Evolutionary conservation across 352 stramenopile genomes (phyloP).

Genomic region (Phytophthora lateralis): DNA sequence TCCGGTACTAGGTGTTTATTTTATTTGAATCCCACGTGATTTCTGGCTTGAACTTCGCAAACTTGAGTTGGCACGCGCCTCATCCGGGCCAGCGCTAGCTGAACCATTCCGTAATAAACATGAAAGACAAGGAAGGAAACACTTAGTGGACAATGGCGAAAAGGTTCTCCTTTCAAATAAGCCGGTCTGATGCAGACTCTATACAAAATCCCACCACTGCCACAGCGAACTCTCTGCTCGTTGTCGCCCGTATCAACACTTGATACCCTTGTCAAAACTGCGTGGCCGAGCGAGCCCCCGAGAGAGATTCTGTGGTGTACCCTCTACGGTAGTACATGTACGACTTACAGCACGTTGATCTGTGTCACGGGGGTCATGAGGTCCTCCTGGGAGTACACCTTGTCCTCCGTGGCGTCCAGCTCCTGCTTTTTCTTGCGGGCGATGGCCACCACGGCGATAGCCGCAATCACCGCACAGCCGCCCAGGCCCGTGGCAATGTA

Average conservation of each 20-base stretch:
- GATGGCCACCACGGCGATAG: conserved; percentile 42
- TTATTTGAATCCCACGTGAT: conserved; percentile 29
- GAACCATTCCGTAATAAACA: conserved; percentile 9
- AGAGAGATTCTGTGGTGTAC: conserved; percentile 16
- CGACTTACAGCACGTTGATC: conserved; percentile 48
- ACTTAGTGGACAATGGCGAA: conserved; percentile 2
- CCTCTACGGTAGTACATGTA: conserved; percentile 17
- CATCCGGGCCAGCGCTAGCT: conserved; percentile 1
- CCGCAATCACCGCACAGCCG: conserved; percentile 31
- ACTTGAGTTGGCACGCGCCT: conserved; percentile 7
- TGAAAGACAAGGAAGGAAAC: not conserved
- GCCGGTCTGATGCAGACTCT: conserved; percentile 21
- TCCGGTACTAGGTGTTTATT: conserved; percentile 30
- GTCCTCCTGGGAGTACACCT: conserved; percentile 36
- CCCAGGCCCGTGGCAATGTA: conserved; percentile 25
- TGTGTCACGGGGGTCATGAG: conserved; percentile 50
- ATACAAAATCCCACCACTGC: conserved; percentile 27
- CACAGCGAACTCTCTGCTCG: conserved; percentile 7
- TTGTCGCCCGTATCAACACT: conserved; percentile 31
- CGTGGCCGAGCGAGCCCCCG: conserved; percentile 19
- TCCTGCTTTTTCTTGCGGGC: conserved; percentile 63
- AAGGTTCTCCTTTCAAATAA: conserved; percentile 24
- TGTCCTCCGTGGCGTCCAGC: conserved; percentile 43
- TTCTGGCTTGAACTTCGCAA: conserved; percentile 13
- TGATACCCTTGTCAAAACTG: conserved; percentile 37